These are phyloP conservation scores for Aureobasidium subglaciale DNA, from an alignment of 2,329 filamentous ascomycete species.

Conservation along the genomic window DNA sequence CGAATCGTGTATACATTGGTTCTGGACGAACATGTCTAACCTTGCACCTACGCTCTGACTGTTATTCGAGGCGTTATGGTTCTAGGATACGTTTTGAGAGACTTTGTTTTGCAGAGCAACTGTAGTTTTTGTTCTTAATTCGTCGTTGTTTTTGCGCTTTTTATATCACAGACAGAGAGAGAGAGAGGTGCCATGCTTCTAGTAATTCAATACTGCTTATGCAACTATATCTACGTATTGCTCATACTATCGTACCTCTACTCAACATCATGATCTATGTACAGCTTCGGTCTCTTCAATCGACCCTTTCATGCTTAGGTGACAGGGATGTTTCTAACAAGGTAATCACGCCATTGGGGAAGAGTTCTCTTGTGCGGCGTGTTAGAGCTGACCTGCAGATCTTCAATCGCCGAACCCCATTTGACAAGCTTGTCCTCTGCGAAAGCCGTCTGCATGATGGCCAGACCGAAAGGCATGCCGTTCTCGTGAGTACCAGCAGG, in stretches of 20 bases:
- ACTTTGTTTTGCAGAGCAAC: too few relatives aligned
- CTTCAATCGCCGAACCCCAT: conserved; percentile 40
- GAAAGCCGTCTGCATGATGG: conserved; percentile 30
- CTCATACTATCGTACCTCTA: too few relatives aligned
- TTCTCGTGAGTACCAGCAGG: conserved; percentile 51
- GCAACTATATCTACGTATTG: neutral
- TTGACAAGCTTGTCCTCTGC: conserved; percentile 27
- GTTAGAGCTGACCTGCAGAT: conserved; percentile 25
- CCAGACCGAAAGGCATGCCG: conserved; percentile 41
- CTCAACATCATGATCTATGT: too few relatives aligned
- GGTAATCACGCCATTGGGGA: conserved; percentile 33
- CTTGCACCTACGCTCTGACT: too few relatives aligned
- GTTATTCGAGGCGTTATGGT: too few relatives aligned
- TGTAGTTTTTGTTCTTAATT: too few relatives aligned
- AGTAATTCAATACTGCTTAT: neutral
- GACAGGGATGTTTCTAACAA: conserved; percentile 34
- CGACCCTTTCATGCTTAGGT: neutral
- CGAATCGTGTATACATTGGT: too few relatives aligned
- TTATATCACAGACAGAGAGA: too few relatives aligned
- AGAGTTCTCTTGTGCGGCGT: conserved; percentile 18
- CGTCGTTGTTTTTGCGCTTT: too few relatives aligned
- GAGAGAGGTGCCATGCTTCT: neutral
- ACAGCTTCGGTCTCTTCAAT: neutral
- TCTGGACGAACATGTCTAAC: too few relatives aligned
- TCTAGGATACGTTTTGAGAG: too few relatives aligned